Conservation (phyloP, 1,284 basidiomycete genomes). For the Papiliotrema flavescens region DNA sequence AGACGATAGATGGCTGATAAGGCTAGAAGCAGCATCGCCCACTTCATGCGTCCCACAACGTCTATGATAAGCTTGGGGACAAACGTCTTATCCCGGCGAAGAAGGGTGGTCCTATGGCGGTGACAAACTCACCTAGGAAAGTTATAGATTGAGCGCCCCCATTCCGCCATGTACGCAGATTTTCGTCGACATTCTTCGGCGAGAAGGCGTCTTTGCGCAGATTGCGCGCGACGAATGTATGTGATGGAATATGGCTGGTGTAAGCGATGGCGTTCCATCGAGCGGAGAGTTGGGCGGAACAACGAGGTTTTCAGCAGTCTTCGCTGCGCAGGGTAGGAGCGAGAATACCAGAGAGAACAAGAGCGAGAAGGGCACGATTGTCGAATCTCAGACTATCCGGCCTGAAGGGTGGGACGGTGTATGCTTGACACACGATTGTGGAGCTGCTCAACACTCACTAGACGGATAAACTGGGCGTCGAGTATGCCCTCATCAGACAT, state of each 20-base stretch:
- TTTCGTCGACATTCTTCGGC: slow-evolving; percentile 28
- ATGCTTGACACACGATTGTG: too few relatives aligned
- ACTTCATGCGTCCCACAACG: slow-evolving; percentile 24
- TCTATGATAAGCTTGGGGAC: slow-evolving; percentile 20
- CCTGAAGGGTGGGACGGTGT: not conserved
- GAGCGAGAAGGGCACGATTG: not conserved
- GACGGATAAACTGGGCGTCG: slow-evolving; percentile 45
- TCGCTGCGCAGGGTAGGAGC: too few relatives aligned
- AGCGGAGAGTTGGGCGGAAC: too few relatives aligned
- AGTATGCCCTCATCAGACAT: slow-evolving; percentile 36
- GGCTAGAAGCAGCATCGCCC: slow-evolving; percentile 30
- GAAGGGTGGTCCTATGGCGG: not conserved
- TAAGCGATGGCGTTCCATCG: too few relatives aligned
- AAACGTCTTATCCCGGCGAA: too few relatives aligned
- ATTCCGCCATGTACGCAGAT: slow-evolving; percentile 35
- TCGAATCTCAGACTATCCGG: not conserved
- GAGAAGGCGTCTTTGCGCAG: slow-evolving; percentile 30
- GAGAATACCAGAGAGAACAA: not conserved
- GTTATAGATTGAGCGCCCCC: slow-evolving; percentile 29
- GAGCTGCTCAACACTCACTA: slow-evolving; percentile 34
- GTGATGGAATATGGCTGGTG: slow-evolving; percentile 39
- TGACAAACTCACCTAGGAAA: slow-evolving; percentile 20
- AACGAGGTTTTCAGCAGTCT: too few relatives aligned
- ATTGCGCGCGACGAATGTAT: slow-evolving; percentile 40
- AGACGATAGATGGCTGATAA: slow-evolving; percentile 37